Evolutionary conservation across 805 yeast genomes (phyloP), one percentile per base, ranked within the genome.

Genomic region (Ogataea haglerorum): DNA sequence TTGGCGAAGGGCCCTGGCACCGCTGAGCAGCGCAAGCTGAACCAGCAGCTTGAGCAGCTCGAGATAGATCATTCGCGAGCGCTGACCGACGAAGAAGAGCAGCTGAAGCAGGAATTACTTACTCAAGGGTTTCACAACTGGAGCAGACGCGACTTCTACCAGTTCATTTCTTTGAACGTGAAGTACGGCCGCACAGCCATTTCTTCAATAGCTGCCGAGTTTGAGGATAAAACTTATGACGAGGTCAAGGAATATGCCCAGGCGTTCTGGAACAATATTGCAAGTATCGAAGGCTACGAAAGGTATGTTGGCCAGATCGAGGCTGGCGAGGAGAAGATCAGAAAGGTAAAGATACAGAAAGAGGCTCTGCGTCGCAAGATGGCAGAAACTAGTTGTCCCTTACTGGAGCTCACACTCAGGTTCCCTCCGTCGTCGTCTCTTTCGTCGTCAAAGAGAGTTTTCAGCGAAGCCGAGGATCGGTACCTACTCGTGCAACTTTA

Each of bases 391-490:
- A 66, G 68, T 28, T 49, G 46, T 29, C 99, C 99, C 10, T 66
- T 91, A 48, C 85, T 83, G 59, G 95, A 91, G 51, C 67, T 91
- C 49, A 71, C 63, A 14, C 71, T 91, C 43, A 78, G 78, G 48
- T 75, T 72, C 47, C 95, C 95, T 3, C 88, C 93, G 6, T 38
- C 53, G 10, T 43, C 49, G 4, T 69, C 84, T 75, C 27, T 77
- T 79, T 57, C 78, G 82, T 54, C 37, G 7, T 40, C 43, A n/a
- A 40, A 40, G 25, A n/a, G 43, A 18, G 75, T 83, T 2, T 93
- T 79, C 63, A 78, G 86, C 22, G 95, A 86, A 36, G 95, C 85
- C 46, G 97, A 93, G 59, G 99, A 93, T 62, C 71, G 96, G 52
- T 93, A 85, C 61, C 65, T 93, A 51, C 66, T 93, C 43, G 77